Base-by-base conservation (phyloP, 2,329 filamentous ascomycete species). In the Cladophialophora carrionii region DNA sequence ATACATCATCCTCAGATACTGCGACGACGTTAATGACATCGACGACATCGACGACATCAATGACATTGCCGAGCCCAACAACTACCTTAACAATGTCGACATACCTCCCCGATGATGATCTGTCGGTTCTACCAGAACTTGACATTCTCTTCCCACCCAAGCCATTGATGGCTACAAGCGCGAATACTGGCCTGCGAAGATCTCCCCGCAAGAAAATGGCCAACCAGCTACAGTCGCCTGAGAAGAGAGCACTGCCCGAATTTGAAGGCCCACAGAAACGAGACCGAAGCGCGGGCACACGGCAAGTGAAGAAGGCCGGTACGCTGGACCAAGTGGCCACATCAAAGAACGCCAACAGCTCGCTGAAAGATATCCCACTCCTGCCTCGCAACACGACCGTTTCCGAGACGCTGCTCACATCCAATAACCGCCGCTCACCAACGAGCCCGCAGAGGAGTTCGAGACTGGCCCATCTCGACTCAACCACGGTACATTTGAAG, bases 401-500 rank as follows among this genome's bases (percentile, higher is more conserved):
- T 17, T 49, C 49, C 24, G 58, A 59, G 34, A 56, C 59, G 17
- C 20, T 9, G 14, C 32, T 56, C 31, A 64, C 51, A 4, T 67
- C 64, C 26, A 69, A 56, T 48, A 67, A 69, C 31, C 64, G 61
- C 20, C 64, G 56, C 9, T 65, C 67, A 17, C 32, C 57, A 10
- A 51, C 24, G 52, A 72, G 69, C 34, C 67, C 43, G 6, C 61
- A 63, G 26, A 55, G 70, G 3, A 73, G 73, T 20, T 65, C 78
- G 34, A 76, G 73, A 34, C 55, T 73, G 3, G 71, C 75, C 7
- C 72, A 73, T 14, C 70, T 74, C 22, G 78, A 78, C 57, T 76
- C 76, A 12, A 65, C 78, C 22, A 71, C 76, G 5, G 68, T 77
- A 22, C 73, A 72, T 1, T 57, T 74, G 29, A 67, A 72, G 68